Conservation (phyloP, 352 stramenopile species). For the Elongisporangium prolatum region DNA sequence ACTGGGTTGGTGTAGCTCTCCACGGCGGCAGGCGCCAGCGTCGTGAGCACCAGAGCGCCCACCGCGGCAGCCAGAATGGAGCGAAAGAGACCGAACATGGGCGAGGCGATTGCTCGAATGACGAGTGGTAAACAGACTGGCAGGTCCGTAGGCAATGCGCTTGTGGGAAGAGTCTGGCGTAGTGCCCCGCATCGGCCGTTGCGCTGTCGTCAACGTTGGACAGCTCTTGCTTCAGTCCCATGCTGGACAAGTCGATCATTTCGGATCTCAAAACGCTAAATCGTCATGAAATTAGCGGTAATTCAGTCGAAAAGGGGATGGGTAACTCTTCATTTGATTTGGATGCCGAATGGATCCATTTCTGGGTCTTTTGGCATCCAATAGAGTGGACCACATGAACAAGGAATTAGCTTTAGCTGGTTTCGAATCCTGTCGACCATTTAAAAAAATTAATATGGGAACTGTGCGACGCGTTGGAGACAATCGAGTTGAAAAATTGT, state of each 20-base stretch:
- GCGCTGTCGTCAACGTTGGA: slow-evolving; percentile 3
- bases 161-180: neutral
- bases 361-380: neutral
- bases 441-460: neutral
- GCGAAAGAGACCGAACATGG: slow-evolving; percentile 13
- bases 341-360: neutral
- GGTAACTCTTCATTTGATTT: neutral
- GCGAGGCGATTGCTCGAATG: neutral
- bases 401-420: neutral
- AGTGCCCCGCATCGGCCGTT: slow-evolving; percentile 1
- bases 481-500: slow-evolving; percentile 5
- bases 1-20: slow-evolving; percentile 50
- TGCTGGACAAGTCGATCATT: neutral
- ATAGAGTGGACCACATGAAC: neutral
- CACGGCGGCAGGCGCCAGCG: slow-evolving; percentile 2
- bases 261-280: neutral
- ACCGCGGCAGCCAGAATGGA: slow-evolving; percentile 5
- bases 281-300: neutral
- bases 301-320: neutral
- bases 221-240: neutral
- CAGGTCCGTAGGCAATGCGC: slow-evolving; percentile 2
- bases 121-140: neutral
- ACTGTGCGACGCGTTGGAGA: neutral
- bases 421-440: neutral
- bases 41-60: slow-evolving; percentile 6